Percentiles rank a stretch among this genome's conserved stretches.
These are phyloP conservation scores for Pyronema omphalodes DNA, from an alignment of 495 filamentous ascomycete species.

Conservation along the genomic window DNA sequence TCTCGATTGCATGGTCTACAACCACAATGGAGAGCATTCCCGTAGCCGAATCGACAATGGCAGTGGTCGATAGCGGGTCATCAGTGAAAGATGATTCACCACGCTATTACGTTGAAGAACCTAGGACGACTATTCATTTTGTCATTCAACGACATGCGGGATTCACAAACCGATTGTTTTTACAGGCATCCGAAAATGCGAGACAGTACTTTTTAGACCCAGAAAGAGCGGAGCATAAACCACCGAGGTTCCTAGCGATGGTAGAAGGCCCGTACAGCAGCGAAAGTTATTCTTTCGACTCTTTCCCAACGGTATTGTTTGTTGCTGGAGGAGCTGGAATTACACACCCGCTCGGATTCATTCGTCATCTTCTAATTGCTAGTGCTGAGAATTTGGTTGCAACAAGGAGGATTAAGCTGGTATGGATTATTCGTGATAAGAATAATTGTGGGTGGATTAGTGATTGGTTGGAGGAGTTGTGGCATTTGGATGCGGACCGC, in stretches of 20 bases:
- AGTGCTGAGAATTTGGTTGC: constrained; percentile 58
- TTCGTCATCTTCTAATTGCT: constrained; percentile 58
- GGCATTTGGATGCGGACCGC: constrained; percentile 56
- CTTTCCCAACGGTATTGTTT: constrained; percentile 76
- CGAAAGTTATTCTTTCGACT: constrained; percentile 61
- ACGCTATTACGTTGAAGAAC: constrained; percentile 5
- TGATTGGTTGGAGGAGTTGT: constrained; percentile 78
- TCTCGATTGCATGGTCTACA: constrained; percentile 71
- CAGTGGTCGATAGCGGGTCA: constrained; percentile 1
- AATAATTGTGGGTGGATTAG: constrained; percentile 85
- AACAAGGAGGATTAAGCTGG: constrained; percentile 58
- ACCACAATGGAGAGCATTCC: not conserved
- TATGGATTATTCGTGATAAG: constrained; percentile 80
- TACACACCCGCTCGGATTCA: constrained; percentile 81
- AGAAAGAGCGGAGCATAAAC: constrained; percentile 10
- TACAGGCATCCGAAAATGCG: constrained; percentile 30
- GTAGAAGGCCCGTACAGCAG: constrained; percentile 74
- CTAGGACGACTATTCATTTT: constrained; percentile 29
- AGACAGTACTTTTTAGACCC: constrained; percentile 22
- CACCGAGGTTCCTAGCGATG: constrained; percentile 35
- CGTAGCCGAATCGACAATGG: not conserved
- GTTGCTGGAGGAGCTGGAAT: constrained; percentile 88
- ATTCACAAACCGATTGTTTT: constrained; percentile 68
- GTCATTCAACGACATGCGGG: constrained; percentile 72
- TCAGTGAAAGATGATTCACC: not conserved